Evolutionary conservation across 2,329 filamentous ascomycete species (phyloP), one percentile per base, ranked within the genome.

Genomic region (Apiospora aurea): DNA sequence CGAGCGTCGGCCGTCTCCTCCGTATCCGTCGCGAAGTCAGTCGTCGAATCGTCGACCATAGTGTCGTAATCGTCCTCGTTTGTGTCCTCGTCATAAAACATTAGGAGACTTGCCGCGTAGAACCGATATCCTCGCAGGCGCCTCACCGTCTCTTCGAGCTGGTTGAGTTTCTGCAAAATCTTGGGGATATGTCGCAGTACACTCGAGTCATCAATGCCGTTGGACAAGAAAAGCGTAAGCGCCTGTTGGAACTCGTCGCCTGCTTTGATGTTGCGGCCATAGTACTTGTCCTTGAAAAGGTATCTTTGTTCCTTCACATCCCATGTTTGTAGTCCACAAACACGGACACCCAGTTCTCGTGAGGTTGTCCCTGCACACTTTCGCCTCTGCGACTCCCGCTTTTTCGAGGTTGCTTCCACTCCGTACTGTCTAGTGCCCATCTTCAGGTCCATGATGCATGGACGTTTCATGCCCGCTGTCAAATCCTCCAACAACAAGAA

Each of bases 341-440:
- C 92, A 26, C 96, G 91, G 2, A 99, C 96, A 4, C 96, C 96
- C 0, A 99, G 89, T 80, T 97, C 92, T 73, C 92, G 91, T 10
- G 96, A 98, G 0, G 96, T 99, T 0, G 96, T 99, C 74, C 90
- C 92, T 75, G 94, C 92, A 81, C 96, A 98, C 82, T 99, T 99
- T 76, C 94, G 92, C 72, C 94, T 91, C 81, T 99, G 96, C 0
- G 96, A 98, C 73, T 92, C 91, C 78, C 95, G 94, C 82, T 99
- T 99, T 85, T 97, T 97, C 61, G 94, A 91, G 70, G 89, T 91
- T 2, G 96, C 96, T 76, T 98, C 95, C 16, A 98, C 91, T 10
- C 96, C 96, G 80, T 98, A 98, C 80, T 99, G 96, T 2, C 96
- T 92, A 10, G 96, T 99, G 26, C 96, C 96, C 96, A 99, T 99